Evolutionary conservation across 2,329 filamentous ascomycete species (phyloP), one percentile per base, ranked within the genome.

Genomic region (Zymoseptoria pseudotritici): DNA sequence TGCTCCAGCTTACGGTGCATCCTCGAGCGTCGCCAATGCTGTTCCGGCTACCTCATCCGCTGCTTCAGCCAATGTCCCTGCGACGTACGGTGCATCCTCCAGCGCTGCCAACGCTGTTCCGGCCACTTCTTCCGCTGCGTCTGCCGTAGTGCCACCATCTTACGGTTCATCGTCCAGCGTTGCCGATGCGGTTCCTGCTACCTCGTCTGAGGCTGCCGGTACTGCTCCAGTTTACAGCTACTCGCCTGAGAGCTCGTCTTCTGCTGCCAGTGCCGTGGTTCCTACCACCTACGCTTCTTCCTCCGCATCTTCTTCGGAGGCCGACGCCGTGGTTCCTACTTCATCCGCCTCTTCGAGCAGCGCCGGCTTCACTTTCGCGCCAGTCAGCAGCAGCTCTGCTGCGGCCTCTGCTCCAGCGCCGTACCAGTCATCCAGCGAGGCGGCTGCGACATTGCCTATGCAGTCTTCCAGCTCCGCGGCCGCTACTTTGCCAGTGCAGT

Each of bases 31-130:
- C 11, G 56, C 58, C 46, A 59, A 60, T n/a, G 50, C 61, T 42
- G 58, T 61, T 42, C 60, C 64, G 46, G 59, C 65, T 59, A 68
- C 69, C 58, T 61, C 62, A 22, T 42, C 54, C n/a, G 46, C 36
- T 21, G 58, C 63, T 21, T 21, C 20, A 4, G 46, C 50, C 50
- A 13, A 46, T 13, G 36, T n/a, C 17, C 36, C 36, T n/a, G 13
- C 36, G 17, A 21, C 53, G 6, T 19, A 58, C 20, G 53, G 53
- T 36, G 13, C 50, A 36, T 17, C 26, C 8, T 50, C 24, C 5
- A 50, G 20, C 57, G 49, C 50, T 20, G 50, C 57, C 19, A 29
- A 53, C 54, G 63, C 61, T 42, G 58, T 59, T 49, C 60, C 64
- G 46, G 59, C 65, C 60, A 68, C 69, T 57, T 61, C 62, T 26